Percentiles rank a stretch among this genome's conserved stretches.
These are phyloP conservation scores for Lipomyces oligophaga DNA, from an alignment of 805 yeast species.

Conservation along the genomic window DNA sequence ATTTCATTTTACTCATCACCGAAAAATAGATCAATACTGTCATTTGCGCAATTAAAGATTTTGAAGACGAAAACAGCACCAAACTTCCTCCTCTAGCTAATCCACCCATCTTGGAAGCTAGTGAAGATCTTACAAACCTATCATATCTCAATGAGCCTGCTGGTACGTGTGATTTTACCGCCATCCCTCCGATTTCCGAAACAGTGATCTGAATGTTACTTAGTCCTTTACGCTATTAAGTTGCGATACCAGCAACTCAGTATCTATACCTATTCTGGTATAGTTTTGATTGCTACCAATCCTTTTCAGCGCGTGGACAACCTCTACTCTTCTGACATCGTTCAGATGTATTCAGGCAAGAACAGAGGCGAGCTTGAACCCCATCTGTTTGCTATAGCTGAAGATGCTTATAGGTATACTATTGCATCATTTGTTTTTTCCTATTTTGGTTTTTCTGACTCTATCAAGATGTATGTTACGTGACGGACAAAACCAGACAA, in stretches of 20 bases:
- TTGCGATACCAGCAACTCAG: constrained; percentile 83
- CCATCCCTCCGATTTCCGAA: neutral
- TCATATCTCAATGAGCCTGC: constrained; percentile 96
- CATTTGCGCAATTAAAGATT: constrained; percentile 23
- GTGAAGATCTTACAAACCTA: constrained; percentile 88
- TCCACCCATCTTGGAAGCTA: constrained; percentile 87
- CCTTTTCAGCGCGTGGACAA: constrained; percentile 93
- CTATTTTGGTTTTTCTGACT: neutral
- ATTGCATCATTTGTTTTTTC: neutral
- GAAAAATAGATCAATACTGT: constrained; percentile 28
- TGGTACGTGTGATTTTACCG: constrained; percentile 15
- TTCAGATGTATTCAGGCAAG: constrained; percentile 91
- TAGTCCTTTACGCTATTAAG: constrained; percentile 83
- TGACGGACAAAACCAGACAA: constrained; percentile 83
- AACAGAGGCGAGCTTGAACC: constrained; percentile 95
- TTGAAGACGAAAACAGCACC: constrained; percentile 41
- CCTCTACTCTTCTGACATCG: constrained; percentile 83
- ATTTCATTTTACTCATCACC: neutral
- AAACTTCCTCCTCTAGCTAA: constrained; percentile 78
- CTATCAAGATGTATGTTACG: constrained; percentile 72
- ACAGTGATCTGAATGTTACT: neutral
- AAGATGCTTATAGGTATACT: constrained; percentile 67
- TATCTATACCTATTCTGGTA: constrained; percentile 94
- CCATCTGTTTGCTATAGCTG: constrained; percentile 95
- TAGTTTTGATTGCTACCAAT: constrained; percentile 91